Percentiles rank a stretch among this genome's conserved stretches.
phyloP scores from a whole-genome alignment of 257 asterid genomes.

The Verbena officinalis region DNA sequence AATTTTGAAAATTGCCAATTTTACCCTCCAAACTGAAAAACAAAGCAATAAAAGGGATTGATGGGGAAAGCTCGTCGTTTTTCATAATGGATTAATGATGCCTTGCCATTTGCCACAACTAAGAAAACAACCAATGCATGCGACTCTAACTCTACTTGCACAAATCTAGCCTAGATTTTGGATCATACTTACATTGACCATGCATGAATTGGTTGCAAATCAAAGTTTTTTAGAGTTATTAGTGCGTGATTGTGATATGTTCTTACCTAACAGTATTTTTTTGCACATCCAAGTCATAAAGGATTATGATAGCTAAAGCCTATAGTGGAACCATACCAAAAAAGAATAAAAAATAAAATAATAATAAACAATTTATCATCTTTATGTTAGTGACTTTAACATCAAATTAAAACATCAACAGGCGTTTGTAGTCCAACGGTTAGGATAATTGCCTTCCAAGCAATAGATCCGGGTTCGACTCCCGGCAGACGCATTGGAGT shows the following conservation, averaged over 20 bases:
- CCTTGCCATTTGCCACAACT: too few species aligned
- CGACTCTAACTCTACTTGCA: not conserved
- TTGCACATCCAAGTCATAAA: not conserved
- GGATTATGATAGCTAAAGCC: too few species aligned
- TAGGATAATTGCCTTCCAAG: constrained; percentile 98
- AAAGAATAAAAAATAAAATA: too few species aligned
- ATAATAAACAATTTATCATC: too few species aligned
- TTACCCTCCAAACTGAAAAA: not conserved
- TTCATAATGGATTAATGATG: constrained; percentile 3
- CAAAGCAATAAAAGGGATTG: too few species aligned
- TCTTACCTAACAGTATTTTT: not conserved
- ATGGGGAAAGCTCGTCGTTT: too few species aligned
- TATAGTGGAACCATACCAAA: too few species aligned
- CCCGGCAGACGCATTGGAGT: constrained; percentile 53
- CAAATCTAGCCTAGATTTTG: constrained; percentile 10
- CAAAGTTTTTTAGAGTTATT: not conserved
- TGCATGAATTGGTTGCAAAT: not conserved
- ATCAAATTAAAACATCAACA: not conserved
- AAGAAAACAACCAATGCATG: constrained; percentile 22
- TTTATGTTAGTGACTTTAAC: too few species aligned
- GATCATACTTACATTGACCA: constrained; percentile 18
- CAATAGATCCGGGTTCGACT: constrained; percentile 97
- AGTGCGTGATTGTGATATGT: not conserved
- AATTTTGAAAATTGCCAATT: not conserved
- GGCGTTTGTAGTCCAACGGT: constrained; percentile 92